Evolutionary conservation across 2,329 filamentous ascomycete genomes (phyloP).

Genomic region (Tolypocladium guangdongense): DNA sequence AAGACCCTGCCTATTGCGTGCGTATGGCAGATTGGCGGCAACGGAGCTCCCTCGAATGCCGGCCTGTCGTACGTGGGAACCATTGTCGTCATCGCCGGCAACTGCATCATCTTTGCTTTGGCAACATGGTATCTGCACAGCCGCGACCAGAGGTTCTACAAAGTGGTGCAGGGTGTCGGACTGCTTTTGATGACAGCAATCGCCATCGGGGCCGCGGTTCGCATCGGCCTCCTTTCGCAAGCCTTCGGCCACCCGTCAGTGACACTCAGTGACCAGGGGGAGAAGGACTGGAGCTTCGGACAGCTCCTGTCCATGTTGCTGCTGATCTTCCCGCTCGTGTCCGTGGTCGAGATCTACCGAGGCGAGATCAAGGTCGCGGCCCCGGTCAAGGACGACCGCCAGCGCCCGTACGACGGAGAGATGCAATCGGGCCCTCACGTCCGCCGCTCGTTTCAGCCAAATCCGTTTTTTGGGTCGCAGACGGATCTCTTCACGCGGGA

Average conservation of each 20-base stretch:
- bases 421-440: constrained; percentile 17
- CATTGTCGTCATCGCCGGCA: constrained; percentile 48
- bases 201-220: constrained; percentile 45
- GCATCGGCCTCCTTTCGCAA: constrained; percentile 46
- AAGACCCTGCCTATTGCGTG: constrained; percentile 49
- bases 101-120: constrained; percentile 45
- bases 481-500: constrained; percentile 24
- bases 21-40: constrained; percentile 39
- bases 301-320: constrained; percentile 50
- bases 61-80: constrained; percentile 46
- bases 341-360: constrained; percentile 46
- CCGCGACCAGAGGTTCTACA: constrained; percentile 41
- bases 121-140: constrained; percentile 56
- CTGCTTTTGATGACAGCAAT: constrained; percentile 44
- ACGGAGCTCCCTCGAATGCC: constrained; percentile 24
- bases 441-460: constrained; percentile 29
- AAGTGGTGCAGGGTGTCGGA: constrained; percentile 39
- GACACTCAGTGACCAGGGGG: constrained; percentile 36
- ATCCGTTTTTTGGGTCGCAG: constrained; percentile 30
- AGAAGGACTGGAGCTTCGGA: constrained; percentile 52
- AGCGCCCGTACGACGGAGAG: constrained; percentile 29
- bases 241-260: constrained; percentile 47
- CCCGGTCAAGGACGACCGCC: constrained; percentile 28
- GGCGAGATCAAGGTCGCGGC: constrained; percentile 34
- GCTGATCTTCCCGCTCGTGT: constrained; percentile 48